Percentiles rank a stretch among this genome's conserved stretches.
phyloP scores from a whole-genome alignment of 495 filamentous ascomycete species.

The Daldinia childiae region DNA sequence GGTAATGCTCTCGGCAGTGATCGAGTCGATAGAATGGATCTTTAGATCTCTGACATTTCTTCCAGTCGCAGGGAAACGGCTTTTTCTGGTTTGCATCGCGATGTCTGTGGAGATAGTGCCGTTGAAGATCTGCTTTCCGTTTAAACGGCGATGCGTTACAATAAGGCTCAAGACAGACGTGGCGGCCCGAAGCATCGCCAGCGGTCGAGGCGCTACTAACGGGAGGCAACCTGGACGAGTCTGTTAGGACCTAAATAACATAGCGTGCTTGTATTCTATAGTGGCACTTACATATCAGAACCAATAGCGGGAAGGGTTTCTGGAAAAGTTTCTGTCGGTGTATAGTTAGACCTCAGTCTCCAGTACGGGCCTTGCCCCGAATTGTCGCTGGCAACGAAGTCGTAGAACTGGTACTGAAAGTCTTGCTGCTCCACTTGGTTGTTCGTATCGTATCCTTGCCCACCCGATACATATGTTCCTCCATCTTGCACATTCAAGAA shows the following conservation, averaged over 20 bases:
- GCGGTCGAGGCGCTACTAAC: slow-evolving; percentile 9
- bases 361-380: slow-evolving; percentile 35
- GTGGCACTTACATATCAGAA: slow-evolving; percentile 30
- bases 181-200: slow-evolving; percentile 10
- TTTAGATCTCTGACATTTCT: slow-evolving; percentile 49
- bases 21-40: slow-evolving; percentile 55
- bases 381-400: slow-evolving; percentile 31
- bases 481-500: not conserved
- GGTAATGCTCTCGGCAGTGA: slow-evolving; percentile 61
- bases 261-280: not conserved
- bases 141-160: slow-evolving; percentile 52
- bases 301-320: slow-evolving; percentile 2
- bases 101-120: slow-evolving; percentile 56
- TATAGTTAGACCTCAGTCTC: slow-evolving; percentile 28
- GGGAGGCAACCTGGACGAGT: slow-evolving; percentile 24
- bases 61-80: slow-evolving; percentile 55
- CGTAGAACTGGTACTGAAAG: slow-evolving; percentile 25
- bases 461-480: slow-evolving; percentile 12
- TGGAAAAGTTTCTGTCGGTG: slow-evolving; percentile 18
- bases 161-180: slow-evolving; percentile 42
- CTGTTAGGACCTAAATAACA: slow-evolving; percentile 14
- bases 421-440: slow-evolving; percentile 11
- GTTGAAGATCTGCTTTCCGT: slow-evolving; percentile 59
- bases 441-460: slow-evolving; percentile 10
- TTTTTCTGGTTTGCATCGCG: slow-evolving; percentile 46